phyloP scores from a whole-genome alignment of 1,284 basidiomycete genomes.

The Ceratobasidium sp. region DNA sequence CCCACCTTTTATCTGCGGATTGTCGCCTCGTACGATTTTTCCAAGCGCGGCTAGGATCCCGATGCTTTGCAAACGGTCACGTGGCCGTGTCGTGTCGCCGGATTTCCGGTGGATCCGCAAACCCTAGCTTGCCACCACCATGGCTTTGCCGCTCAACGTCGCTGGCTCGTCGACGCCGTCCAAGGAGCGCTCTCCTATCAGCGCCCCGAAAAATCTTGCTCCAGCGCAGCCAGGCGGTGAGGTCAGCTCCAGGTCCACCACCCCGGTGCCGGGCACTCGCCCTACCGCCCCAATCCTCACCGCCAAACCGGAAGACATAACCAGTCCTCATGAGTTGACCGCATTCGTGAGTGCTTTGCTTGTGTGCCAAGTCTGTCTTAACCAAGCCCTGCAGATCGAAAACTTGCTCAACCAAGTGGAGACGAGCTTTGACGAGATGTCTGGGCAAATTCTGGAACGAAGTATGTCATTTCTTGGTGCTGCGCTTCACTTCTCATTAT shows the following conservation, averaged over 20 bases:
- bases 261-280: slow-evolving; percentile 23
- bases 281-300: slow-evolving; percentile 11
- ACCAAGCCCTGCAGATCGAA: slow-evolving; percentile 68
- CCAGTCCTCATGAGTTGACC: slow-evolving; percentile 77
- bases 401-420: slow-evolving; percentile 80
- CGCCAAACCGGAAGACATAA: slow-evolving; percentile 50
- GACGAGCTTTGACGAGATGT: slow-evolving; percentile 85
- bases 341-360: slow-evolving; percentile 71
- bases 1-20: slow-evolving; percentile 3
- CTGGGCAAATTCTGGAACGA: slow-evolving; percentile 78
- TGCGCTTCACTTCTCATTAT: slow-evolving; percentile 26
- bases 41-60: slow-evolving; percentile 25
- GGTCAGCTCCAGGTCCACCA: slow-evolving; percentile 22
- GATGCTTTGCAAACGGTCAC: slow-evolving; percentile 3
- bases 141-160: slow-evolving; percentile 41
- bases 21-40: slow-evolving; percentile 42
- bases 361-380: neutral
- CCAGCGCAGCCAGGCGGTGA: neutral
- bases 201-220: slow-evolving; percentile 27
- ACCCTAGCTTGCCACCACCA: slow-evolving; percentile 20
- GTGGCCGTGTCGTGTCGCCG: slow-evolving; percentile 25
- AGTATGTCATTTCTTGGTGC: slow-evolving; percentile 63
- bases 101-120: slow-evolving; percentile 1
- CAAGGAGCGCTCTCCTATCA: slow-evolving; percentile 43
- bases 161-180: slow-evolving; percentile 34